Percentiles rank a stretch among this genome's conserved stretches.
Evolutionary conservation across 2,329 filamentous ascomycete genomes (phyloP).

Genomic region (Phyllosticta ampelicida): DNA sequence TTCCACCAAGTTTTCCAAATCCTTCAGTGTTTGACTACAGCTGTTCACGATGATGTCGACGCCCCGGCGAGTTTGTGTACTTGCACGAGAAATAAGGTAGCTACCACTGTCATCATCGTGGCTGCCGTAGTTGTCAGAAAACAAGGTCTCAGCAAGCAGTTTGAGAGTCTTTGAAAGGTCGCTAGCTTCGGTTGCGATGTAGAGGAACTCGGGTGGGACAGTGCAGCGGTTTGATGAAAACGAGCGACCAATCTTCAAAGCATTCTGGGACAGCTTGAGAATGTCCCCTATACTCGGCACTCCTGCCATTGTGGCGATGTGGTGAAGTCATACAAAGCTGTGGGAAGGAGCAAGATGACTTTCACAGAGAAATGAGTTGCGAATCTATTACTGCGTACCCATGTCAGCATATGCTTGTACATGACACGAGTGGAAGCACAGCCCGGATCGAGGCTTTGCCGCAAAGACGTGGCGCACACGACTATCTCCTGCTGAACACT

Average conservation of each 20-base stretch:
- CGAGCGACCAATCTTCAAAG: conserved; percentile 35
- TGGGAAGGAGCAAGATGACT: no score
- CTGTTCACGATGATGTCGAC: conserved; percentile 30
- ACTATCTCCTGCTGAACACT: no score
- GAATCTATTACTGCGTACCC: no score
- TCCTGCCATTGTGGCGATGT: conserved; percentile 16
- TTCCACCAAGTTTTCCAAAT: conserved; percentile 35
- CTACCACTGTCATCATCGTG: background rate
- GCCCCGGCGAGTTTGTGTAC: conserved; percentile 25
- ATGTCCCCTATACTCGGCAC: conserved; percentile 33
- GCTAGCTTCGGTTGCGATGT: conserved; percentile 33
- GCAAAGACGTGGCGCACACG: no score
- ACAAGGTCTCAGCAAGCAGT: conserved; percentile 35
- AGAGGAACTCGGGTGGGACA: conserved; percentile 32
- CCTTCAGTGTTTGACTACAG: conserved; percentile 30
- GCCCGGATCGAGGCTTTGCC: background rate
- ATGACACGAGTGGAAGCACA: background rate
- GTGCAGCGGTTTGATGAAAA: conserved; percentile 32
- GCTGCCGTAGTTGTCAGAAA: conserved; percentile 21
- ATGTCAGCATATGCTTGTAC: background rate
- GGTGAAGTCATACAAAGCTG: background rate
- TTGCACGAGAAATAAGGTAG: conserved; percentile 25
- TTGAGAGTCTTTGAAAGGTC: conserved; percentile 33
- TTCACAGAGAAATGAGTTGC: no score
- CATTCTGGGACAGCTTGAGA: conserved; percentile 35